Base-by-base conservation (phyloP, 2,329 filamentous ascomycete genomes). In the Reticulascus tulasneorum region DNA sequence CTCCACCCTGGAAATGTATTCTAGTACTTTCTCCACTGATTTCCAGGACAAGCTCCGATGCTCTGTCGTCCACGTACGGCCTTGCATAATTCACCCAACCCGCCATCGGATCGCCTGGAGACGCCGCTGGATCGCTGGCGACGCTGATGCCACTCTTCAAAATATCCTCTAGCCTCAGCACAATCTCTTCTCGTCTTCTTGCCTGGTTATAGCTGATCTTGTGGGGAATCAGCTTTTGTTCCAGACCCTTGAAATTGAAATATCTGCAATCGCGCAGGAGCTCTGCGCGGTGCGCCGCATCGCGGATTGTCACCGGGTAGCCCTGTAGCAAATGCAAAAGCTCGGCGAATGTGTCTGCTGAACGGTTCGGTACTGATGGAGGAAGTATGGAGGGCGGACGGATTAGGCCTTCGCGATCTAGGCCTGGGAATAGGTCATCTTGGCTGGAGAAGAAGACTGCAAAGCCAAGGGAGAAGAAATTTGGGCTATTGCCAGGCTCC, bases 401-500 rank as follows among this genome's bases (percentile, higher is more conserved):
- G 26, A 96, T 77, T 15, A 96, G 75, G 11, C 81, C 79, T 42
- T 81, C 77, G 33, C 87, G 79, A 40, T 89, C 80, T 1, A 96
- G 75, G 2, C 90, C 91, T 0, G 91, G 91, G 49, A 95, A 96
- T 6, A 89, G 75, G 50, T 94, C 84, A 11, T 77, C 72, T 0
- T 86, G 86, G 3, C 79, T 80, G 12, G 82, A 82, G 66, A 95
- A 94, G 71, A 94, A 94, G 50, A 87, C 77, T 23, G 82, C 84
- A 54, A 94, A 95, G 40, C 90, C 90, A 4, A 96, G 75, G 1
- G 88, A 84, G 69, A 97, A 97, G 71, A 89, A 97, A 60, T 97
- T 97, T 10, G 90, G 90, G n/a, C 80, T 82, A 63, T 97, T 90
- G 18, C 90, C 91, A 1, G 89, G 87, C 23, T 78, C 76, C 20